Percentiles rank a stretch among this genome's conserved stretches.
These are phyloP conservation scores for Epichloe elymi DNA, from an alignment of 2,329 filamentous ascomycete genomes.

Conservation along the genomic window DNA sequence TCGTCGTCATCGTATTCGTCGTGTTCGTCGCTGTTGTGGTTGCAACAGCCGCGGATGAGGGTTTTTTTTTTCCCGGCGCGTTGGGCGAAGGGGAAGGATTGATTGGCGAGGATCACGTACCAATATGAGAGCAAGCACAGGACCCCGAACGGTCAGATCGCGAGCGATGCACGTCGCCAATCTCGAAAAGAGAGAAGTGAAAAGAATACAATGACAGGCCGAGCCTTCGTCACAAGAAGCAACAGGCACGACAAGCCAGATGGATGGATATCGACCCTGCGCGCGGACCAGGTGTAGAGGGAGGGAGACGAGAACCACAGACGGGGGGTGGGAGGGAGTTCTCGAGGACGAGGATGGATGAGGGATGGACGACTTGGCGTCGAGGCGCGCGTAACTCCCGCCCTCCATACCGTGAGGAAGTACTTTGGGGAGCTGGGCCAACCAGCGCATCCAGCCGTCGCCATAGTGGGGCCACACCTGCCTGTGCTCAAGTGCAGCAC, in stretches of 20 bases:
- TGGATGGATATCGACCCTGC: constrained; percentile 6
- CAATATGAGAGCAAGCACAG: neutral
- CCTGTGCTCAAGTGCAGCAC: too few species aligned
- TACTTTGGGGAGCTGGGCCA: neutral
- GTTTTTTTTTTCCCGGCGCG: neutral
- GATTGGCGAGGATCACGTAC: neutral
- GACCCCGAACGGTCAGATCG: neutral
- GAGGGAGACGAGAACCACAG: constrained; percentile 4
- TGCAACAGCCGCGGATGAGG: neutral
- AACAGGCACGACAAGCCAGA: constrained; percentile 3
- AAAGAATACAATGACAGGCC: constrained; percentile 1
- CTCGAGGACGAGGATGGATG: neutral
- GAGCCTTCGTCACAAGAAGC: constrained; percentile 1
- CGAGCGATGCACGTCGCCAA: neutral
- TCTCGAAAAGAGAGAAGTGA: neutral
- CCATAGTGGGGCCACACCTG: too few species aligned
- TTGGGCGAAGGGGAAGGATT: neutral
- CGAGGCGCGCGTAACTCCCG: neutral
- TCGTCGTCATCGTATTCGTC: neutral
- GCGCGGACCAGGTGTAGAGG: constrained; percentile 5
- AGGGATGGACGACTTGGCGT: neutral
- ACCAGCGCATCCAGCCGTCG: neutral
- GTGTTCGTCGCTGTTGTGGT: neutral
- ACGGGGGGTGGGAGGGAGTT: constrained; percentile 4
- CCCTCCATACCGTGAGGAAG: neutral